phyloP scores from a whole-genome alignment of 345 rosid species.

The Kandelia obovata region DNA sequence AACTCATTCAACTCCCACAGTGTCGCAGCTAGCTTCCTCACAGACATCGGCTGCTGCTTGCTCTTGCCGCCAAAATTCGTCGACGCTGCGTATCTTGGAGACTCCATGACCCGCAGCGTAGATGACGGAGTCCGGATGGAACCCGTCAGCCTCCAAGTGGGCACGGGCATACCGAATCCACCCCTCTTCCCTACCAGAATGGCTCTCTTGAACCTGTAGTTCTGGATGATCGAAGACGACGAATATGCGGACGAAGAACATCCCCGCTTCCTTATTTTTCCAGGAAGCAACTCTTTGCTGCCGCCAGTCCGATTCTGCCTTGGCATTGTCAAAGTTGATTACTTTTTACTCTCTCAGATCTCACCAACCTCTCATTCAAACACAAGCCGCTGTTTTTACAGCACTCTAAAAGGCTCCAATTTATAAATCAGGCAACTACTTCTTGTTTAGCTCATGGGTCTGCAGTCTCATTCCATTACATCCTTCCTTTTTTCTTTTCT shows the following conservation, averaged over 20 bases:
- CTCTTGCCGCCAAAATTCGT: constrained; percentile 35
- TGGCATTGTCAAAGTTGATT: constrained; percentile 44
- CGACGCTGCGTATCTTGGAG: constrained; percentile 53
- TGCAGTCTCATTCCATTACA: too few species aligned
- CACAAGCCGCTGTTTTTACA: not conserved
- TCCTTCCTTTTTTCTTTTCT: too few species aligned
- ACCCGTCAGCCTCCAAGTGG: constrained; percentile 79
- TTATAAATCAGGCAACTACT: not conserved
- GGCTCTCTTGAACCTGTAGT: constrained; percentile 80
- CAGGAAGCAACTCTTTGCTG: constrained; percentile 57
- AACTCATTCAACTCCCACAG: constrained; percentile 98
- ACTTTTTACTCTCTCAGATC: not conserved
- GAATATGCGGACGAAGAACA: constrained; percentile 83
- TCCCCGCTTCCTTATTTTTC: constrained; percentile 91
- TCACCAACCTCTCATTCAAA: not conserved
- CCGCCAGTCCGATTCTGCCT: constrained; percentile 47
- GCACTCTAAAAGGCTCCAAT: not conserved
- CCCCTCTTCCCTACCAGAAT: constrained; percentile 74
- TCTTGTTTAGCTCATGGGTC: constrained; percentile 3
- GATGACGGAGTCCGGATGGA: constrained; percentile 58
- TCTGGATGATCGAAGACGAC: constrained; percentile 69
- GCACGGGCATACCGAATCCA: constrained; percentile 85
- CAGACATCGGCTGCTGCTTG: constrained; percentile 68
- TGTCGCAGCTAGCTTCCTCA: constrained; percentile 93
- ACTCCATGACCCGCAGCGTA: constrained; percentile 43